phyloP scores from a whole-genome alignment of 1,284 basidiomycete species.

The Heimioporus retisporus region DNA sequence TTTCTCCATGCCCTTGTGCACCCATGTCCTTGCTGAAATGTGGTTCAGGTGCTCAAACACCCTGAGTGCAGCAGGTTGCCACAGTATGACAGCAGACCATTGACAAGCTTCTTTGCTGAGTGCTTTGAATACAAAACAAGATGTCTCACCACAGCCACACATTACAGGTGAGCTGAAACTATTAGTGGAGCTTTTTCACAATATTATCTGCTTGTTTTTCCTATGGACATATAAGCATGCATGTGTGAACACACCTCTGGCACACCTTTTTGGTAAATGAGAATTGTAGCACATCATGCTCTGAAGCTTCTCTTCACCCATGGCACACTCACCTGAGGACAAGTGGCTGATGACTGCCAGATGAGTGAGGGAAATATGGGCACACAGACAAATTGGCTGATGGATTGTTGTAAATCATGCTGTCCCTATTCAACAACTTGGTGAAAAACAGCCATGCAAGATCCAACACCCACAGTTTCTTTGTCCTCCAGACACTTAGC shows the following conservation, averaged over 20 bases:
- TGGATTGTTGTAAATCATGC: no score
- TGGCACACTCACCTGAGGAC: conserved; percentile 93
- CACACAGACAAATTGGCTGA: no score
- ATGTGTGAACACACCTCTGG: neutral
- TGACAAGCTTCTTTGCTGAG: conserved; percentile 96
- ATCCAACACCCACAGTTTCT: conserved; percentile 89
- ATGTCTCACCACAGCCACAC: conserved; percentile 98
- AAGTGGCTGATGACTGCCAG: conserved; percentile 62
- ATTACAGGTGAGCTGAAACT: conserved; percentile 92
- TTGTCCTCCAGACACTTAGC: conserved; percentile 98
- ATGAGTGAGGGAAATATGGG: no score
- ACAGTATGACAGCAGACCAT: conserved; percentile 91
- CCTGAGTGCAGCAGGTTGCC: conserved; percentile 92
- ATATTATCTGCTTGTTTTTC: conserved; percentile 97
- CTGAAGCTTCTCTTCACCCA: conserved; percentile 94
- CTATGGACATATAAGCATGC: conserved; percentile 48
- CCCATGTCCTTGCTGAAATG: conserved; percentile 84
- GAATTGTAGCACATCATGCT: conserved; percentile 96
- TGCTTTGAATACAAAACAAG: conserved; percentile 97
- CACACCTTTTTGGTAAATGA: conserved; percentile 95
- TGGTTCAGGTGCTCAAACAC: conserved; percentile 92
- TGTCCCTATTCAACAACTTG: conserved; percentile 51
- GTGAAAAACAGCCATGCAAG: conserved; percentile 98
- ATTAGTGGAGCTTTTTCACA: conserved; percentile 95
- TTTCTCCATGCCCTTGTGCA: conserved; percentile 90